Conservation (phyloP, 495 filamentous ascomycete species). For the Xylaria nigripes region DNA sequence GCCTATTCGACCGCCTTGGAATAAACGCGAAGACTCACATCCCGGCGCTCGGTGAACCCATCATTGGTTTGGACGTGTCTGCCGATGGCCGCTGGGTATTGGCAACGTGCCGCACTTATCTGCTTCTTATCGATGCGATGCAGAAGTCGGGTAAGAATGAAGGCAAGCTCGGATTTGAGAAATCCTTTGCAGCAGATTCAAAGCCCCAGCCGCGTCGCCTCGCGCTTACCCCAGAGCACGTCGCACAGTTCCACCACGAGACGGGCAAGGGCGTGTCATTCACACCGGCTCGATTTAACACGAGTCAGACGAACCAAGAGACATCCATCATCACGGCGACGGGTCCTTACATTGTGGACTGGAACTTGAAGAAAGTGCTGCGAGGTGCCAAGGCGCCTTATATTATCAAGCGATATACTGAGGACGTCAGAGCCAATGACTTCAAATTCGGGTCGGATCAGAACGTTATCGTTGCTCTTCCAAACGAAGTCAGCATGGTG, state of each 20-base stretch:
- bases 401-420: slow-evolving; percentile 88
- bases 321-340: slow-evolving; percentile 96
- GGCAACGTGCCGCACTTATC: slow-evolving; percentile 88
- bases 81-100: slow-evolving; percentile 94
- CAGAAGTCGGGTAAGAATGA: slow-evolving; percentile 94
- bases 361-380: slow-evolving; percentile 85
- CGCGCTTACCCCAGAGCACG: slow-evolving; percentile 75
- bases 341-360: slow-evolving; percentile 93
- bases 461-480: slow-evolving; percentile 93
- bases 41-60: slow-evolving; percentile 88
- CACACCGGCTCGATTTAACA: slow-evolving; percentile 90
- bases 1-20: slow-evolving; percentile 90
- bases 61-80: slow-evolving; percentile 88
- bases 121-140: slow-evolving; percentile 83
- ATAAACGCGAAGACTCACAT: slow-evolving; percentile 97
- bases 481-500: slow-evolving; percentile 98
- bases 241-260: slow-evolving; percentile 95
- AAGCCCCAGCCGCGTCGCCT: slow-evolving; percentile 93
- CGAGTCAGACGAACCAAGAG: slow-evolving; percentile 67
- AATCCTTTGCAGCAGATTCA: slow-evolving; percentile 78
- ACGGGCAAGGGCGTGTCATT: slow-evolving; percentile 79
- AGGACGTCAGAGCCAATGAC: slow-evolving; percentile 97
- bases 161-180: slow-evolving; percentile 95
- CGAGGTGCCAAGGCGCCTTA: slow-evolving; percentile 76
- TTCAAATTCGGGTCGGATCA: slow-evolving; percentile 96